A percentile compares a stretch with the other conserved stretches of the same genome.
Conservation (phyloP, 164 flowering plant genomes). For the Akebia trifoliata region DNA sequence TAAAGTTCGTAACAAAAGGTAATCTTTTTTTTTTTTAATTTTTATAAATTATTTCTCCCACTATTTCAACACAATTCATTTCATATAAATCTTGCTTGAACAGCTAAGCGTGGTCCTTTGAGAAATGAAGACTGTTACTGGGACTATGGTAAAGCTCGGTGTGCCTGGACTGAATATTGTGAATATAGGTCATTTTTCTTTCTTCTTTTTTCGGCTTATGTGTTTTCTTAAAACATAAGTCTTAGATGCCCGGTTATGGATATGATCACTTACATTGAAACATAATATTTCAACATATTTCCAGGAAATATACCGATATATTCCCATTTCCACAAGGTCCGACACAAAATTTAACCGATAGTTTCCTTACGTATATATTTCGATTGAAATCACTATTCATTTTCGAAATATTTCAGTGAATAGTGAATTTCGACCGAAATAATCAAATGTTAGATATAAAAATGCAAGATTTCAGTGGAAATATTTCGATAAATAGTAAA, state of each 20-base stretch:
- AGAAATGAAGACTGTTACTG: constrained; percentile 94
- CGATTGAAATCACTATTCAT: no score
- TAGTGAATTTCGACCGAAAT: no score
- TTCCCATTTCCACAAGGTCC: no score
- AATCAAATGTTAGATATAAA: no score
- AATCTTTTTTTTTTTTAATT: constrained; percentile 1
- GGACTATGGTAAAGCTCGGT: constrained; percentile 99
- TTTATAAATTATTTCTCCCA: not conserved
- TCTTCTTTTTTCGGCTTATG: constrained; percentile 3
- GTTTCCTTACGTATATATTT: no score
- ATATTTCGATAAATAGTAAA: no score
- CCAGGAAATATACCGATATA: no score
- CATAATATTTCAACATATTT: no score
- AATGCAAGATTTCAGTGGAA: no score
- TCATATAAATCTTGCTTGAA: constrained; percentile 6
- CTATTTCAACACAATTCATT: constrained; percentile 1
- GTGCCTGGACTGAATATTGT: constrained; percentile 90
- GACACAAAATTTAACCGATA: no score
- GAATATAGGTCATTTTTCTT: constrained; percentile 69
- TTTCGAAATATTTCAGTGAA: no score
- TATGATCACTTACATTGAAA: not conserved
- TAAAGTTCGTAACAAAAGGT: constrained; percentile 93
- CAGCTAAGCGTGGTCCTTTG: constrained; percentile 93
- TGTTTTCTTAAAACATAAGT: not conserved
- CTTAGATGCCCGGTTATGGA: not conserved